A percentile compares a stretch with the other conserved stretches of the same genome.
Evolutionary conservation across 768 basidiomycete genomes (phyloP).

Genomic region (Clitopilus passeckerianus): DNA sequence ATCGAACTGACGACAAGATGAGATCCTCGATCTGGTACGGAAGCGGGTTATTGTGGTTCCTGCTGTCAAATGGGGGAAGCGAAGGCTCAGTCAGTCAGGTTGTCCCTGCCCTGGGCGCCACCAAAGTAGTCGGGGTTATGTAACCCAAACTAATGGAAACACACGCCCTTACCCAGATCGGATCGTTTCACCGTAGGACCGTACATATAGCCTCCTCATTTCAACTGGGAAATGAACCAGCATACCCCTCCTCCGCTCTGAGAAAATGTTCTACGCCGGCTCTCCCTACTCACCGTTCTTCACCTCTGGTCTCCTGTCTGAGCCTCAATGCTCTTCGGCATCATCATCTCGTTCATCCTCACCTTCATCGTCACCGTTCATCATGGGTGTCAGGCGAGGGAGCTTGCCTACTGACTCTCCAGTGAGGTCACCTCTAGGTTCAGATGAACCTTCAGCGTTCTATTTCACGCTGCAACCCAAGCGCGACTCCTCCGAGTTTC

Average conservation of each 20-base stretch:
- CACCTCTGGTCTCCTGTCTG: constrained; percentile 53
- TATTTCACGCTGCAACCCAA: constrained; percentile 43
- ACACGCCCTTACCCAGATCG: background rate
- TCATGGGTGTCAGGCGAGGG: constrained; percentile 21
- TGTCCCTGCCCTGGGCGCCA: background rate
- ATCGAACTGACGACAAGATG: background rate
- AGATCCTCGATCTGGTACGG: background rate
- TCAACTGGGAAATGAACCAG: background rate
- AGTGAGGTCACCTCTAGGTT: constrained; percentile 7
- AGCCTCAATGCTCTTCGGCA: constrained; percentile 15
- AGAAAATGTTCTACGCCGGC: constrained; percentile 31
- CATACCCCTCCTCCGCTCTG: constrained; percentile 1
- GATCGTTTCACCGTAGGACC: background rate
- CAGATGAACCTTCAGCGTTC: constrained; percentile 30
- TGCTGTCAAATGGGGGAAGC: background rate
- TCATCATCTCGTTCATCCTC: constrained; percentile 7
- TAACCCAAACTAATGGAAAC: background rate
- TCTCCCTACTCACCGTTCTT: constrained; percentile 62
- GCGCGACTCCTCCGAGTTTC: constrained; percentile 32
- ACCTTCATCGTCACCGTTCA: constrained; percentile 11
- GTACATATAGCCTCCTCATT: background rate
- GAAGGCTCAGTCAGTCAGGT: background rate
- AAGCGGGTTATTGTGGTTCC: background rate
- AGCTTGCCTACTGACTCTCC: constrained; percentile 29
- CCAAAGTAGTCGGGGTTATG: background rate